A percentile compares a stretch with the other conserved stretches of the same genome.
phyloP scores from a whole-genome alignment of 768 basidiomycete genomes.

The Boletus vinaceobasis region DNA sequence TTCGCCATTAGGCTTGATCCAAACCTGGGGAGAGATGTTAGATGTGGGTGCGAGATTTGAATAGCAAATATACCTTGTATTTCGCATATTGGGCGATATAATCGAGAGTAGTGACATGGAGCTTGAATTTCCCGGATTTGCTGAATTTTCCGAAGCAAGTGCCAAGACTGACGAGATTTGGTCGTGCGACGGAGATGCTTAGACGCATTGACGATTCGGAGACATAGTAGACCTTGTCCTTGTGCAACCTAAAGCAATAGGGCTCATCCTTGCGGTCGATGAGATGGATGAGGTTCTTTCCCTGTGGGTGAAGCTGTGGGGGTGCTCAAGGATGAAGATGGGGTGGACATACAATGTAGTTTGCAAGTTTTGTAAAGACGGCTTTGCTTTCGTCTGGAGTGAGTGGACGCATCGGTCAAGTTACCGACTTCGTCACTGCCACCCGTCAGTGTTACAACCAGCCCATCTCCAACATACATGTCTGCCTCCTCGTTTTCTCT shows the following conservation, averaged over 20 bases:
- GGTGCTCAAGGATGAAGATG: accelerated
- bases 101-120: slow-evolving; percentile 92
- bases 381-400: slow-evolving; percentile 97
- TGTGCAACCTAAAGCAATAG: slow-evolving; percentile 93
- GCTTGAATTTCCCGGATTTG: slow-evolving; percentile 96
- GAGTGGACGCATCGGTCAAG: slow-evolving; percentile 74
- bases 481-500: slow-evolving; percentile 56
- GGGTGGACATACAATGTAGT: slow-evolving; percentile 75
- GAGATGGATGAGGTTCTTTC: slow-evolving; percentile 93
- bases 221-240: slow-evolving; percentile 94
- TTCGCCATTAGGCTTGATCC: slow-evolving; percentile 99
- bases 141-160: slow-evolving; percentile 98
- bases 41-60: not conserved
- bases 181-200: slow-evolving; percentile 86
- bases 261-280: slow-evolving; percentile 94
- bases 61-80: slow-evolving; percentile 71
- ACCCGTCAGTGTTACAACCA: slow-evolving; percentile 1
- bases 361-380: slow-evolving; percentile 94
- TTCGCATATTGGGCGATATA: slow-evolving; percentile 95
- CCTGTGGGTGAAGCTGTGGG: slow-evolving; percentile 43
- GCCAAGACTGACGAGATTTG: slow-evolving; percentile 88
- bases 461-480: slow-evolving; percentile 28
- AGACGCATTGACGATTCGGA: slow-evolving; percentile 93
- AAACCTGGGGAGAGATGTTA: slow-evolving; percentile 54
- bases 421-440: not conserved